phyloP scores from a whole-genome alignment of 2,329 filamentous ascomycete species.

The Ascochyta fabae region DNA sequence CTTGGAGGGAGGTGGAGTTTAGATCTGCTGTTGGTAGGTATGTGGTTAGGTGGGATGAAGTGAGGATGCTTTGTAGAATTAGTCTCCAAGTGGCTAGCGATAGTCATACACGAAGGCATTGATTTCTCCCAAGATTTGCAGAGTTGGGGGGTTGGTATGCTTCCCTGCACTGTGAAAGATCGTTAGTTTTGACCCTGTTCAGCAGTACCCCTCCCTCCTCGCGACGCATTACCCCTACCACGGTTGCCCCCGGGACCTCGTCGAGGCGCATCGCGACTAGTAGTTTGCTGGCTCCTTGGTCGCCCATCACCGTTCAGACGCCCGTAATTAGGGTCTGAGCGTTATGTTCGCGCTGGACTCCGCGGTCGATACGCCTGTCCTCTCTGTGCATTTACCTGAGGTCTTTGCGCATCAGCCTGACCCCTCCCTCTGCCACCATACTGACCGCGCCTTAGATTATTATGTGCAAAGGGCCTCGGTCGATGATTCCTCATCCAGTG shows the following conservation, averaged over 20 bases:
- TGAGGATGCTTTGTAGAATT: too few relatives aligned
- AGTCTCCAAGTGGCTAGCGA: too few relatives aligned
- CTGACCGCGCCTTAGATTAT: neutral
- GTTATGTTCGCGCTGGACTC: neutral
- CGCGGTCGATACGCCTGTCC: neutral
- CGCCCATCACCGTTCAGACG: neutral
- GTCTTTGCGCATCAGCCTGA: neutral
- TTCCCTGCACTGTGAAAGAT: neutral
- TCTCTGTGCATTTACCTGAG: neutral
- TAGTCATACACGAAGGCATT: too few relatives aligned
- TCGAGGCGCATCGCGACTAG: neutral
- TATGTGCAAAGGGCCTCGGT: neutral
- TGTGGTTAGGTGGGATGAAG: too few relatives aligned
- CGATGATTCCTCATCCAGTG: constrained; percentile 21
- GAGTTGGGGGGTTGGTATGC: too few relatives aligned
- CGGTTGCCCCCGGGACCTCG: neutral
- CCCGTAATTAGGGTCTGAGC: neutral
- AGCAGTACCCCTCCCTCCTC: neutral
- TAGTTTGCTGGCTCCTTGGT: neutral
- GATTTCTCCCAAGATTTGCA: too few relatives aligned
- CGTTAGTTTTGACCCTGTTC: constrained; percentile 2
- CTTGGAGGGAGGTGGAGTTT: constrained; percentile 1
- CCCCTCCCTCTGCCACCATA: neutral
- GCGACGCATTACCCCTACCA: constrained; percentile 1
- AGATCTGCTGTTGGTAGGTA: too few relatives aligned